Base-by-base conservation (phyloP, 2,329 filamentous ascomycete species). In the Microdochium paspali region DNA sequence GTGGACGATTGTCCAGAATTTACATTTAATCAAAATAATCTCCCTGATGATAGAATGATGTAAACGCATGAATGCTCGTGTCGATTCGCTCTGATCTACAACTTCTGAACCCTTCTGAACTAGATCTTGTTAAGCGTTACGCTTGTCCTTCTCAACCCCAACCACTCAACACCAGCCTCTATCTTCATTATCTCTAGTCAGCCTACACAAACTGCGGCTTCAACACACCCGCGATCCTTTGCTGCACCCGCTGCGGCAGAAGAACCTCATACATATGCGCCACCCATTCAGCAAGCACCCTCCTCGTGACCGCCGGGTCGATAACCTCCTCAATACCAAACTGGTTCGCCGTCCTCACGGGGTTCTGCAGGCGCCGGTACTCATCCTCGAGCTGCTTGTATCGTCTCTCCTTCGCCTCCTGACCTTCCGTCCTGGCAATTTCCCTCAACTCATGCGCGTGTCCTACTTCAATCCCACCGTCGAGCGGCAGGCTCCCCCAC, bases 301-400 rank as follows among this genome's bases (percentile, higher is more conserved):
- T 59, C 45, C 80, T 67, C 3, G 80, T 84, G 49, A 72, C 67
- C 26, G 75, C 76, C 4, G 79, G 80, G 61, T 84, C 80, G 35
- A 84, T 76, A 43, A 84, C 82, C 59, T 84, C 80, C 60, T 83
- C 79, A 0, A 83, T 68, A 0, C 76, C 76, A 60, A 84, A 84
- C 10, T 73, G 71, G 62, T 82, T 82, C 12, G 80, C 80, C 3
- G 79, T 82, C 15, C 80, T 64, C 1, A 84, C 76, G 0, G 80
- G 80, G 53, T 82, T 84, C 76, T 83, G 82, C 52, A 84, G 56
- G 21, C 79, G 66, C 30, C 69, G 62, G 58, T 84, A 84, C 58
- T 81, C 77, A 23, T 76, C 70, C 42, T 82, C 75, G 26, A 84
- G 53, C 55, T 80, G 74, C 35, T 68, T 66, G 52, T 82, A 83